These are phyloP conservation scores for Colletotrichum cereale DNA, from an alignment of 2,329 filamentous ascomycete species.

Conservation along the genomic window DNA sequence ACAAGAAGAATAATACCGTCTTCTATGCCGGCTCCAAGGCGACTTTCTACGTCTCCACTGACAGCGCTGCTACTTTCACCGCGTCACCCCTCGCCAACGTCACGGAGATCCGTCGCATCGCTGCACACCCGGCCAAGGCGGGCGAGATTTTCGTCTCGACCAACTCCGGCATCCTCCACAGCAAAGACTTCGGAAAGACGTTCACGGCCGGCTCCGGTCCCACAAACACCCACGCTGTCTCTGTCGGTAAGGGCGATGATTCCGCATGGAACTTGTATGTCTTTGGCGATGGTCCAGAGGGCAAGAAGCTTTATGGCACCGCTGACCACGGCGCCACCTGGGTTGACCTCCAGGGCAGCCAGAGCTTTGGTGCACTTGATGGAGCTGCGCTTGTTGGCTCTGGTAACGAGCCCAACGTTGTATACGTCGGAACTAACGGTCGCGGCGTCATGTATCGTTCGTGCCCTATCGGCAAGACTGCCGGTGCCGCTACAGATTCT, in stretches of 20 bases:
- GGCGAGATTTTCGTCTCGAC: conserved; percentile 73
- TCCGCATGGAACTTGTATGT: conserved; percentile 61
- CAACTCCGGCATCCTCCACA: conserved; percentile 65
- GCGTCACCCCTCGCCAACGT: conserved; percentile 53
- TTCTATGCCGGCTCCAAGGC: conserved; percentile 64
- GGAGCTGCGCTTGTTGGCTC: conserved; percentile 57
- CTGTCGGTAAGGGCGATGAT: conserved; percentile 56
- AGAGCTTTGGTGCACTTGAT: conserved; percentile 60
- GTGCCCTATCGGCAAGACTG: conserved; percentile 22
- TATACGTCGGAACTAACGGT: conserved; percentile 65
- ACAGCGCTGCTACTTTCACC: conserved; percentile 61
- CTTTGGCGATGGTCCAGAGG: conserved; percentile 58
- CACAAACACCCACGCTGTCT: conserved; percentile 56
- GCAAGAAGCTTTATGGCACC: conserved; percentile 60
- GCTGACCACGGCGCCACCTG: conserved; percentile 58
- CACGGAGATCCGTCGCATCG: conserved; percentile 65
- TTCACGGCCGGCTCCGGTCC: conserved; percentile 57
- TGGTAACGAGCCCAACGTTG: conserved; percentile 58
- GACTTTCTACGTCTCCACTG: conserved; percentile 64
- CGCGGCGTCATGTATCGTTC: conserved; percentile 56
- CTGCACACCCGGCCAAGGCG: conserved; percentile 66
- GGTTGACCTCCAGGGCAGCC: conserved; percentile 60
- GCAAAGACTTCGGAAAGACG: conserved; percentile 62
- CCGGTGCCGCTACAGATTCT: background rate
- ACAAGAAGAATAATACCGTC: conserved; percentile 64